phyloP scores from a whole-genome alignment of 2,329 filamentous ascomycete genomes.

The Talaromyces sp. region DNA sequence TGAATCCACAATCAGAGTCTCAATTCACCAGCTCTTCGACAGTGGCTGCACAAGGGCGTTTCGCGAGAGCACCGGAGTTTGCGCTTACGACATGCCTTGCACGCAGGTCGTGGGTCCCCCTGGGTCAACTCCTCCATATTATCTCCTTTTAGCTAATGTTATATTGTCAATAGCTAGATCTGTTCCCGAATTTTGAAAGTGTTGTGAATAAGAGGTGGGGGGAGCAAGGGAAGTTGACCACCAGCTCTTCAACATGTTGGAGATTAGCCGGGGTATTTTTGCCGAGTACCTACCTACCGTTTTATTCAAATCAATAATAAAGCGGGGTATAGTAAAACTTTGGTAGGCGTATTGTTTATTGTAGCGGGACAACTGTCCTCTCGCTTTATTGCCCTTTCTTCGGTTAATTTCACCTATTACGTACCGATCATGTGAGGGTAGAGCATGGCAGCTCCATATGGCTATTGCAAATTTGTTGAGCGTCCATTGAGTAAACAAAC shows the following conservation, averaged over 20 bases:
- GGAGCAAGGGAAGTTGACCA: background rate
- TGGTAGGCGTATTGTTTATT: background rate
- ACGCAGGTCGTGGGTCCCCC: constrained; percentile 8
- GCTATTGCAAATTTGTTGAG: background rate
- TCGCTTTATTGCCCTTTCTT: background rate
- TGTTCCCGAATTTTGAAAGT: background rate
- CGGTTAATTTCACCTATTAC: background rate
- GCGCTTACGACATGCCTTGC: constrained; percentile 17
- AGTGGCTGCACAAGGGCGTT: constrained; percentile 14
- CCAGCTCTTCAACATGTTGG: background rate
- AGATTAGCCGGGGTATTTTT: background rate
- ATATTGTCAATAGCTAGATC: background rate
- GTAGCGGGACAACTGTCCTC: background rate
- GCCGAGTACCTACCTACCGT: background rate
- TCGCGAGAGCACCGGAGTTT: constrained; percentile 19
- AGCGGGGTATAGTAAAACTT: background rate
- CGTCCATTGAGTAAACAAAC: background rate
- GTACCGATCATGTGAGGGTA: background rate
- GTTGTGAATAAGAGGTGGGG: background rate
- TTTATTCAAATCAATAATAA: background rate
- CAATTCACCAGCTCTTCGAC: constrained; percentile 1
- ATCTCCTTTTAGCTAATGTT: background rate
- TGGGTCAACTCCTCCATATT: background rate
- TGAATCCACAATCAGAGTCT: background rate
- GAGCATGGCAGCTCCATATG: background rate